phyloP scores from a whole-genome alignment of 2,329 filamentous ascomycete species.

The Coniella vitis region DNA sequence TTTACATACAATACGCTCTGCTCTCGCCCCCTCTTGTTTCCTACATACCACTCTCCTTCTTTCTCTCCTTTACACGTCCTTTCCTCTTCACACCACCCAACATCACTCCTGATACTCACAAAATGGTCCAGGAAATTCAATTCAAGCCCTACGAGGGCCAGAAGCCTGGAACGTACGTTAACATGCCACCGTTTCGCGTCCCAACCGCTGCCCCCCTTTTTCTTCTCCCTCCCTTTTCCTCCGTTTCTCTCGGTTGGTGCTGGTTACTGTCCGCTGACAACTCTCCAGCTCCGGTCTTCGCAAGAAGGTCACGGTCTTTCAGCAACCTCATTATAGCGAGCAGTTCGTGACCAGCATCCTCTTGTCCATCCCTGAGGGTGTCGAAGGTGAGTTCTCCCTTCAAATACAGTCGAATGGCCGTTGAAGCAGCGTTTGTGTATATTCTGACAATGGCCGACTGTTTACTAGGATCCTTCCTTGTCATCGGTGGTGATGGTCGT shows the following conservation, averaged over 20 bases:
- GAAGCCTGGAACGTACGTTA: constrained; percentile 95
- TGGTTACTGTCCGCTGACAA: constrained; percentile 1
- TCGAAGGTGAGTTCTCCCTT: constrained; percentile 49
- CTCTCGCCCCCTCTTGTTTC: background rate
- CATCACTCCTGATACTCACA: constrained; percentile 24
- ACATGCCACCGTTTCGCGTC: constrained; percentile 12
- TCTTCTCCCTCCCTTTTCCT: background rate
- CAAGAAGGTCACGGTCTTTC: constrained; percentile 98
- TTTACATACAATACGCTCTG: background rate
- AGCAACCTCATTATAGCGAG: constrained; percentile 92
- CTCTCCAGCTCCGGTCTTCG: constrained; percentile 79
- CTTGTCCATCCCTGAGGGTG: constrained; percentile 92
- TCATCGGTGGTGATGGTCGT: constrained; percentile 94
- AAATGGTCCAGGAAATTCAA: constrained; percentile 73
- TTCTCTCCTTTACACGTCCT: background rate
- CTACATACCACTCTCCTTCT: background rate
- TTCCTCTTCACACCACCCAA: constrained; percentile 16
- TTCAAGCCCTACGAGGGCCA: constrained; percentile 88
- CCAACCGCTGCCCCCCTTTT: constrained; percentile 6
- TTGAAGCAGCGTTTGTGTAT: background rate
- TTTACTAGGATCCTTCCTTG: constrained; percentile 66
- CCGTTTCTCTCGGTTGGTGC: background rate
- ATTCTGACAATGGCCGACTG: background rate
- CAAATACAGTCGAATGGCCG: background rate
- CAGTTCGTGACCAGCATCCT: constrained; percentile 91